Evolutionary conservation across 345 rosid genomes (phyloP), one percentile per base, ranked within the genome.

Genomic region (Turritis glabra): DNA sequence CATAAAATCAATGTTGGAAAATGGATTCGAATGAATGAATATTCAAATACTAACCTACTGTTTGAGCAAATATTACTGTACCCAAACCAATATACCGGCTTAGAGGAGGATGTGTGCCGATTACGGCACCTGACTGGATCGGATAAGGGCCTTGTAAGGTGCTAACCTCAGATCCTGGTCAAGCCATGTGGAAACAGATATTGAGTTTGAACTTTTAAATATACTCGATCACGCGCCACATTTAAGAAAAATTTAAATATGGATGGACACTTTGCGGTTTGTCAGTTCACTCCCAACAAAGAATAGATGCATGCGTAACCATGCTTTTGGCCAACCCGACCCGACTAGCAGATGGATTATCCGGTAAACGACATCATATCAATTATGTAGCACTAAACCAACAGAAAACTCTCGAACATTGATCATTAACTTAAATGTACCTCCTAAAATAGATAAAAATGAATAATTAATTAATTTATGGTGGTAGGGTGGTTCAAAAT

Each of bases 301-400:
- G 5, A 22, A 22, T 51, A 51, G 5, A 33, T 51, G 59, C 25
- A 10, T 15, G 71, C 13, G 13, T 8, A 6, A 23, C 15, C 17
- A 64, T 64, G 69, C 19, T 48, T 50, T 48, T 65, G 14, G 15
- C 9, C 44, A 59, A 37, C 27, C 46, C 29, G 64, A 59, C 29
- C 46, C 30, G 10, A 37, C 47, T 21, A 59, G 30, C 23, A 35
- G 38, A 35, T 14, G 17, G 44, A 59, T 21, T 21, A 59, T 37
- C 47, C 30, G 47, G 18, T 3, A 35, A 33, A 13, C 15, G 5
- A 38, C 5, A 38, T 12, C 44, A 40, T 13, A 40, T 35, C 38
- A 35, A 2, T 35, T 35, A 8, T 32, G 35, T 32, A 8, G 35
- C 7, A 32, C 10, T 32, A 32, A 37, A 37, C 1, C 14, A 1